Base-by-base conservation (phyloP, 2,329 filamentous ascomycete genomes). In the Aspergillus quadrilineatus region DNA sequence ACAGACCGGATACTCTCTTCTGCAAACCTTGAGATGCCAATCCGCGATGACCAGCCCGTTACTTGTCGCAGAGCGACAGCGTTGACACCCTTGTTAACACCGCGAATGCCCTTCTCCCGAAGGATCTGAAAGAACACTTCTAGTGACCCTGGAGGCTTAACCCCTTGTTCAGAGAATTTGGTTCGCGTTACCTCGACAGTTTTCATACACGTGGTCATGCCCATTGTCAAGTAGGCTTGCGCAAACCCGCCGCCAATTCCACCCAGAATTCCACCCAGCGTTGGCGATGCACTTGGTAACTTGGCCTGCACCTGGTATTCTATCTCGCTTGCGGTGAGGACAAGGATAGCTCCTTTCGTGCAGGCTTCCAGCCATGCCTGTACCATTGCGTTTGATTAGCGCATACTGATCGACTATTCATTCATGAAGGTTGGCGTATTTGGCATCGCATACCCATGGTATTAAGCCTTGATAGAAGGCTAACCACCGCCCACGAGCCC, bases 201-300 rank as follows among this genome's bases (percentile, higher is more conserved):
- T 86, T 97, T 97, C 93, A 97, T 97, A 85, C 93, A 97, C 58
- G 93, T 97, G 80, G 92, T 97, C 86, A 97, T 97, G 67, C 93
- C 92, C 92, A 97, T 97, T 75, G 93, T 97, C 65, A 92, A 92
- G 75, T 97, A 97, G 60, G 93, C 92, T 80, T 97, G 93, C 42
- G 92, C 92, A 57, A 97, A 87, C 81, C 93, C 93, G 71, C 93
- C 93, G 14, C 86, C 83, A 80, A 97, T 90, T 74, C 93, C 92
- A 67, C 93, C 93, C 28, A 82, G 72, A 2, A 44, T 12, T 5
- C 52, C 52, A 9, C 45, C 46, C 12, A 49, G 7, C 6, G 52
- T 43, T 12, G 44, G 45, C 4, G 52, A 44, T n/a, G 44, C 52
- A 42, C 44, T 34, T 12, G 44, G 44, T 0, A 55, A 1, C 12